These are phyloP conservation scores for Pinus tabuliformis DNA, from an alignment of 75 land plant genomes.

Conservation along the genomic window DNA sequence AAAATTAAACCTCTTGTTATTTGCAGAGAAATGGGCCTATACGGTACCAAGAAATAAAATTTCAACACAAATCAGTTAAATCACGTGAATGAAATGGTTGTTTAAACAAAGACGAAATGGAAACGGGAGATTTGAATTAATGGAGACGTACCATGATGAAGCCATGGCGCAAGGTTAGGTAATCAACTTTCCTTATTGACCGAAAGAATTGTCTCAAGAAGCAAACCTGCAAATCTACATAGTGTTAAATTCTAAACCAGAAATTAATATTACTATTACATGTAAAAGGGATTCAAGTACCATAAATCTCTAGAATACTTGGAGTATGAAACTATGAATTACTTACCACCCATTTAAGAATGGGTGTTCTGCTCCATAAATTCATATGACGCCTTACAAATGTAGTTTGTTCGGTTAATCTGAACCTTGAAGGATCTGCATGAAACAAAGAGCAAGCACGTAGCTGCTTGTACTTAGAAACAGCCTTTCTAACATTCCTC, in stretches of 20 bases:
- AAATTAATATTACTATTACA: not conserved
- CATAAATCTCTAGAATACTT: not conserved
- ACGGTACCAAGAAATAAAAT: not conserved
- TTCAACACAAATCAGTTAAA: not conserved
- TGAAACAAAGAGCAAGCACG: not conserved
- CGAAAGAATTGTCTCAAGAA: conserved; percentile 60
- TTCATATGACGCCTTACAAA: conserved; percentile 30
- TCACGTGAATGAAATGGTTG: not conserved
- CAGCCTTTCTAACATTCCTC: not conserved
- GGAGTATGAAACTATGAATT: not conserved
- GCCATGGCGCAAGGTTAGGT: conserved; percentile 59
- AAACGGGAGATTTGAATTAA: not conserved
- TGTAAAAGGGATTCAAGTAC: not conserved
- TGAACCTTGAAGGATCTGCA: conserved; percentile 31
- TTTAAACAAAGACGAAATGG: not conserved
- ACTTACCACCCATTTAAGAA: conserved; percentile 34
- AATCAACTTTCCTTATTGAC: conserved; percentile 54
- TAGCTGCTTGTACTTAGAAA: not conserved
- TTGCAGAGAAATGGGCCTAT: conserved; percentile 69
- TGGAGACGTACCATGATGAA: conserved; percentile 28
- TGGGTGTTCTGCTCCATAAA: conserved; percentile 12
- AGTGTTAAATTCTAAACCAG: not conserved
- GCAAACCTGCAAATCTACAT: conserved; percentile 32
- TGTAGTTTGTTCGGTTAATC: conserved; percentile 26
- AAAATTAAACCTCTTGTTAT: conserved; percentile 54